phyloP scores from a whole-genome alignment of 768 basidiomycete species.

The Trametes meyenii region DNA sequence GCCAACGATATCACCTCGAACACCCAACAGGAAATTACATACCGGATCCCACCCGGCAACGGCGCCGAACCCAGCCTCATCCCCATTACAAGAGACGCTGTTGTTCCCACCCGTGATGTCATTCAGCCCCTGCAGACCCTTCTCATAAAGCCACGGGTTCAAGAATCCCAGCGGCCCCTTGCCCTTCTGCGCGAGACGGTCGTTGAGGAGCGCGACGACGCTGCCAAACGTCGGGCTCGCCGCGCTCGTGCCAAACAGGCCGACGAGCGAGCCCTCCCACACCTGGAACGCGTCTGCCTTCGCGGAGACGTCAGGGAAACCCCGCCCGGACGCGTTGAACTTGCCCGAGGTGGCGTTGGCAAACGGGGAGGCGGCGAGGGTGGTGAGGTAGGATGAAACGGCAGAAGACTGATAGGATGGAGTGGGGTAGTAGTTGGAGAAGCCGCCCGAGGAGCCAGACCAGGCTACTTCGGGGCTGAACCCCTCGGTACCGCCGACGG shows the following conservation, averaged over 20 bases:
- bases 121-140: constrained; percentile 30
- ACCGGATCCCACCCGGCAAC: constrained; percentile 36
- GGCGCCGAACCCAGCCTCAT: constrained; percentile 36
- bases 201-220: constrained; percentile 40
- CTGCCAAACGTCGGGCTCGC: constrained; percentile 39
- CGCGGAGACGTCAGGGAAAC: constrained; percentile 52
- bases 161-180: constrained; percentile 38
- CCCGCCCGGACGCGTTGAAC: constrained; percentile 42
- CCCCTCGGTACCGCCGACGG: constrained; percentile 63
- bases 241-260: constrained; percentile 37
- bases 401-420: constrained; percentile 55
- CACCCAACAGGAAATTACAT: constrained; percentile 18
- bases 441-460: constrained; percentile 69
- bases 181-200: constrained; percentile 33
- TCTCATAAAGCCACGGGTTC: constrained; percentile 40
- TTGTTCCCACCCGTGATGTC: constrained; percentile 38
- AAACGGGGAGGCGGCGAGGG: constrained; percentile 47
- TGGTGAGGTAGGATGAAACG: constrained; percentile 47
- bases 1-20: background rate
- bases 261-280: constrained; percentile 15
- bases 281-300: constrained; percentile 38
- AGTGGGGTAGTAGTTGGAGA: constrained; percentile 61
- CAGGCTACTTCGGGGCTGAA: constrained; percentile 56
- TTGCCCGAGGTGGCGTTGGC: constrained; percentile 51
- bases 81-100: constrained; percentile 38